Conservation (phyloP, 2,329 filamentous ascomycete genomes). For the Fusarium tjaetaba region DNA sequence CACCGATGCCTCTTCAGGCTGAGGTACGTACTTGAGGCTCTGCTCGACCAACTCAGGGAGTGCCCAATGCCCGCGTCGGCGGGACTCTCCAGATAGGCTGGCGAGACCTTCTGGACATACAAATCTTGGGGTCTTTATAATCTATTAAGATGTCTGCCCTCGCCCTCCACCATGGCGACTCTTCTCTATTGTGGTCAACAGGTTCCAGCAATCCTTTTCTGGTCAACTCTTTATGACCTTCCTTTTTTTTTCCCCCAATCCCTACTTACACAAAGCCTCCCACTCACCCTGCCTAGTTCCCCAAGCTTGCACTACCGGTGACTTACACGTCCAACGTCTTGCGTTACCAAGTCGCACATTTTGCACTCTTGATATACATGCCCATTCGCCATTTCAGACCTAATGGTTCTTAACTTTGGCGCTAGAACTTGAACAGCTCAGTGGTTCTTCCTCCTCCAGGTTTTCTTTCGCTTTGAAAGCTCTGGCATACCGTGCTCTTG, state of each 20-base stretch:
- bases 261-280: background rate
- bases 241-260: background rate
- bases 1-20: constrained; percentile 7
- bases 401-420: background rate
- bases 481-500: background rate
- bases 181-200: background rate
- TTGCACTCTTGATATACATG: background rate
- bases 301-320: constrained; percentile 3
- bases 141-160: constrained; percentile 26
- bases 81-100: background rate
- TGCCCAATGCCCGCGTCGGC: constrained; percentile 1
- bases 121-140: constrained; percentile 12
- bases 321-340: constrained; percentile 24
- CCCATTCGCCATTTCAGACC: background rate
- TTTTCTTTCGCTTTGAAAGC: background rate
- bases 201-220: background rate
- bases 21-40: constrained; percentile 29
- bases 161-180: constrained; percentile 21
- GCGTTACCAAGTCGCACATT: background rate
- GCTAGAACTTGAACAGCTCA: background rate
- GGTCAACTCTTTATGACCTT: background rate
- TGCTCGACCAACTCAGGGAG: constrained; percentile 16
- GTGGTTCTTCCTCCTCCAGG: background rate
- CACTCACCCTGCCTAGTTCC: background rate
- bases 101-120: constrained; percentile 1